Conservation (phyloP, 2,329 filamentous ascomycete genomes). For the Diaporthe aspalathi region DNA sequence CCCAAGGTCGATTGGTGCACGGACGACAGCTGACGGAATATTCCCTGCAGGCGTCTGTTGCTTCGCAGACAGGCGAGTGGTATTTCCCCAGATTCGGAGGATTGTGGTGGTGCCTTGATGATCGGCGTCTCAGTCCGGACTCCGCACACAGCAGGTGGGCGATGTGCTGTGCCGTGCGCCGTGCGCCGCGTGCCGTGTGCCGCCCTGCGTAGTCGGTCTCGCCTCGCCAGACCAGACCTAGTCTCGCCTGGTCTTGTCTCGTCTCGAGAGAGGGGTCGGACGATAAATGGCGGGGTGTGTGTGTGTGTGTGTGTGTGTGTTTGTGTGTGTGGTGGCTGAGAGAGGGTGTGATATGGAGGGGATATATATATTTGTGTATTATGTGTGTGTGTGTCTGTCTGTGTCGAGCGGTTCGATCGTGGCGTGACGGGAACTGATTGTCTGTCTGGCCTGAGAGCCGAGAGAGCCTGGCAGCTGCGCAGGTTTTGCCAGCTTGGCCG, state of each 20-base stretch:
- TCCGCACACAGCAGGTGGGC: neutral
- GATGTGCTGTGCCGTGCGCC: neutral
- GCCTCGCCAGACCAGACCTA: neutral
- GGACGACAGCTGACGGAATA: constrained; percentile 6
- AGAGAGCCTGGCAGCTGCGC: neutral
- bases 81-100: constrained; percentile 21
- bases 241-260: neutral
- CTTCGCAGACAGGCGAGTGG: constrained; percentile 3
- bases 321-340: neutral
- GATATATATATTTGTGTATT: neutral
- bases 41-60: constrained; percentile 3
- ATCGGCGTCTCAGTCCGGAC: constrained; percentile 6
- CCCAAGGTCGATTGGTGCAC: neutral
- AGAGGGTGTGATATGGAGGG: neutral
- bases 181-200: neutral
- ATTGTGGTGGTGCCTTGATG: neutral
- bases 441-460: neutral
- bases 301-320: neutral
- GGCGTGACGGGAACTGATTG: no score
- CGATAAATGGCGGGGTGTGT: neutral
- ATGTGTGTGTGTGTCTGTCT: neutral
- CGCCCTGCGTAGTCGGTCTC: neutral
- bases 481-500: neutral
- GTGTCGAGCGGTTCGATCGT: neutral
- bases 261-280: neutral